Evolutionary conservation across 2,329 filamentous ascomycete species (phyloP).

Genomic region (Venturia nashicola): DNA sequence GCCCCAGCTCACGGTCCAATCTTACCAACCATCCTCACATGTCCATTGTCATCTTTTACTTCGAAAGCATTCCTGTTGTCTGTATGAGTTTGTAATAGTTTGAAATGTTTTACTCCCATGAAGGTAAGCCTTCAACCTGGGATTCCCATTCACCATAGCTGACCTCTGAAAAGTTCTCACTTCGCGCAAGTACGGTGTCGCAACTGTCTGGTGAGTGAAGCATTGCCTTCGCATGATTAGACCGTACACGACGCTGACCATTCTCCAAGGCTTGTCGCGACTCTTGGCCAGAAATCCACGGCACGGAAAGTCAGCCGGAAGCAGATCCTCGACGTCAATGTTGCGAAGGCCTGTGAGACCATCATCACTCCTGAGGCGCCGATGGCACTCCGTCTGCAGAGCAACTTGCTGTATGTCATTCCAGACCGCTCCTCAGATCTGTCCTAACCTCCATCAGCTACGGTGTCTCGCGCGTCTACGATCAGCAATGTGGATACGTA

Average conservation of each 20-base stretch:
- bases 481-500: slow-evolving; percentile 78
- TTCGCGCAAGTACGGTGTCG: slow-evolving; percentile 77
- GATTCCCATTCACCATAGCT: not conserved
- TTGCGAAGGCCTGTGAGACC: slow-evolving; percentile 76
- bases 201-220: slow-evolving; percentile 74
- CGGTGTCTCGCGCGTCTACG: slow-evolving; percentile 73
- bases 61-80: not conserved
- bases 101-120: slow-evolving; percentile 88
- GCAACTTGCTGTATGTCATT: slow-evolving; percentile 60
- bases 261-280: slow-evolving; percentile 69
- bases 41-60: not conserved
- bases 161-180: slow-evolving; percentile 51
- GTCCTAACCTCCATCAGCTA: slow-evolving; percentile 33
- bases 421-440: not conserved
- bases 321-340: slow-evolving; percentile 77
- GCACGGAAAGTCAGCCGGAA: slow-evolving; percentile 69
- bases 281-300: slow-evolving; percentile 60
- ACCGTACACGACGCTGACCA: slow-evolving; percentile 15
- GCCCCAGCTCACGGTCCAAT: not conserved
- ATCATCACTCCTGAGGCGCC: slow-evolving; percentile 77
- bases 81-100: not conserved
- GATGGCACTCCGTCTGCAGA: slow-evolving; percentile 79
- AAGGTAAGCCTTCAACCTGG: slow-evolving; percentile 47
- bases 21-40: not conserved
- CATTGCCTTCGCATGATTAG: not conserved